These are phyloP conservation scores for Ophiostoma quercus DNA, from an alignment of 2,329 filamentous ascomycete genomes.

Conservation along the genomic window DNA sequence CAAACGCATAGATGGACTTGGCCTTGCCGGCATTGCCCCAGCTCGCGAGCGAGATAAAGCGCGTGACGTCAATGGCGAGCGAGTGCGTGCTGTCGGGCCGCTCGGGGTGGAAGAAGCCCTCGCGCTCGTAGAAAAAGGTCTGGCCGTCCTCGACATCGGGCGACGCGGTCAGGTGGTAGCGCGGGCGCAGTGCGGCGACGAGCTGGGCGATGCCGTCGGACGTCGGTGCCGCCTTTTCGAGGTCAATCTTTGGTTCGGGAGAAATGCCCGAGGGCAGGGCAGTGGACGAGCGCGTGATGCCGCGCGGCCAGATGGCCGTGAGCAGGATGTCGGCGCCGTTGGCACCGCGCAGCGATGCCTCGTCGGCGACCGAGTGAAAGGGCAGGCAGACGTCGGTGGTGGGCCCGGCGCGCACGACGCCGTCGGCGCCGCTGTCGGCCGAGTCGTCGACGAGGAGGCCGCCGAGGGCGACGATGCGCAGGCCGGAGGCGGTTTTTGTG, in stretches of 20 bases:
- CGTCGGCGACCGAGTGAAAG: slow-evolving; percentile 71
- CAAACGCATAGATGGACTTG: slow-evolving; percentile 76
- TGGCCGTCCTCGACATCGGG: slow-evolving; percentile 34
- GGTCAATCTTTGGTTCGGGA: slow-evolving; percentile 38
- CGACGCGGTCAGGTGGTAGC: slow-evolving; percentile 71
- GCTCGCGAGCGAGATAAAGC: slow-evolving; percentile 83
- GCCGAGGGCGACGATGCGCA: slow-evolving; percentile 81
- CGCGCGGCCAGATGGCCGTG: slow-evolving; percentile 78
- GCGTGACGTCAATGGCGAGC: slow-evolving; percentile 60
- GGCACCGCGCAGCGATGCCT: slow-evolving; percentile 67
- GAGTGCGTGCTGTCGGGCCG: slow-evolving; percentile 36
- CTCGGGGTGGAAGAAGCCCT: slow-evolving; percentile 74
- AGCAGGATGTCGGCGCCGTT: slow-evolving; percentile 80
- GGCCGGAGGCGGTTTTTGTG: slow-evolving; percentile 82
- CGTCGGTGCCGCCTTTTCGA: neutral
- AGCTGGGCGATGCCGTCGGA: slow-evolving; percentile 70
- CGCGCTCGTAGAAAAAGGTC: slow-evolving; percentile 74
- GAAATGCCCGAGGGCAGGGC: slow-evolving; percentile 45
- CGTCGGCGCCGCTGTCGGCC: slow-evolving; percentile 30
- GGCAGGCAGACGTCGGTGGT: slow-evolving; percentile 71
- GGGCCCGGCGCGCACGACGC: slow-evolving; percentile 39
- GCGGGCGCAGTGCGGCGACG: slow-evolving; percentile 73
- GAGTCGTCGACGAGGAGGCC: slow-evolving; percentile 49
- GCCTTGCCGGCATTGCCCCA: slow-evolving; percentile 71
- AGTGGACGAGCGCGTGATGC: slow-evolving; percentile 64